Conservation (phyloP, 2,329 filamentous ascomycete species). For the Alternaria gaisen region DNA sequence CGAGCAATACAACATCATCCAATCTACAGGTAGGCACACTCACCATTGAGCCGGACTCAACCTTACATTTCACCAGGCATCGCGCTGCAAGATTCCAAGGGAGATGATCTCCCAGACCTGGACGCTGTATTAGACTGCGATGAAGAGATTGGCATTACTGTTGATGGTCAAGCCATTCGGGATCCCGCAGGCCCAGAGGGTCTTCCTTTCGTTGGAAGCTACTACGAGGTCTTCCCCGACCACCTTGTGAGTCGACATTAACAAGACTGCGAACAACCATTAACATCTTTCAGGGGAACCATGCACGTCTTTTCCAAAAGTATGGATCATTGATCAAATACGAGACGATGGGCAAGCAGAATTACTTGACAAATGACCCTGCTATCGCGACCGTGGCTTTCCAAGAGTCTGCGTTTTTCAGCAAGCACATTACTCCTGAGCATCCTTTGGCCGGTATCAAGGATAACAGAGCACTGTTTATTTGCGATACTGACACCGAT, state of each 20-base stretch:
- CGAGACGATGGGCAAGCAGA: slow-evolving; percentile 18
- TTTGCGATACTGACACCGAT: slow-evolving; percentile 21
- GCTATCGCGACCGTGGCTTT: slow-evolving; percentile 21
- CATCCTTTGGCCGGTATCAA: slow-evolving; percentile 22
- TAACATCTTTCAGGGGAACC: slow-evolving; percentile 17
- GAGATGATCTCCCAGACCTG: slow-evolving; percentile 17
- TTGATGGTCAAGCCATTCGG: slow-evolving; percentile 19
- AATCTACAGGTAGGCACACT: slow-evolving; percentile 10
- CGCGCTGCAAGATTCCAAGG: slow-evolving; percentile 22
- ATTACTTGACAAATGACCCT: slow-evolving; percentile 23
- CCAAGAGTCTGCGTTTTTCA: slow-evolving; percentile 23
- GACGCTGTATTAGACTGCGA: slow-evolving; percentile 26
- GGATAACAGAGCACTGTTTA: slow-evolving; percentile 19
- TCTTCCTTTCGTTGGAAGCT: slow-evolving; percentile 25
- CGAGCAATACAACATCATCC: slow-evolving; percentile 26
- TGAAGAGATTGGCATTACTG: slow-evolving; percentile 21
- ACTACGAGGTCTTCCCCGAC: slow-evolving; percentile 25
- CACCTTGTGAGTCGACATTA: slow-evolving; percentile 21
- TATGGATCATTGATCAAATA: slow-evolving; percentile 22
- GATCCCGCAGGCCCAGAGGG: slow-evolving; percentile 20
- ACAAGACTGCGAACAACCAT: not conserved
- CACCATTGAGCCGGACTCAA: not conserved
- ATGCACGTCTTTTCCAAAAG: slow-evolving; percentile 22
- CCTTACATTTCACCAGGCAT: slow-evolving; percentile 9
- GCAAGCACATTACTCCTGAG: slow-evolving; percentile 17